Percentiles rank a stretch among this genome's conserved stretches.
Conservation (phyloP, 495 filamentous ascomycete genomes). For the Neurospora tetrasperma region DNA sequence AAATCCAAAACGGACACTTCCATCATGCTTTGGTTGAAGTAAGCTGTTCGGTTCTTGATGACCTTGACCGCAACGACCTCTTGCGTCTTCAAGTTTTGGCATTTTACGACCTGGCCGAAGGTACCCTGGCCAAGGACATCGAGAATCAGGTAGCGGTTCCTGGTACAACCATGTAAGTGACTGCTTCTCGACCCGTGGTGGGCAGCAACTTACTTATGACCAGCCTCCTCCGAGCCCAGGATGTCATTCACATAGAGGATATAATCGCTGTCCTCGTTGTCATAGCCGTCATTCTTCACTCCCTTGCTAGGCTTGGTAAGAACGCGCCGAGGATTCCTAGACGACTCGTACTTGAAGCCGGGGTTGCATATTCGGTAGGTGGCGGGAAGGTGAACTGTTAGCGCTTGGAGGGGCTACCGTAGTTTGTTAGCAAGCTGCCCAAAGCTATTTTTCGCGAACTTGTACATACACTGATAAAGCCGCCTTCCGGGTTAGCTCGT, state of each 20-base stretch:
- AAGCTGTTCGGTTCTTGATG: conserved; percentile 97
- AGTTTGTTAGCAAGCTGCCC: conserved; percentile 2
- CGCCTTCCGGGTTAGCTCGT: conserved; percentile 91
- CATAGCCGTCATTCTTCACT: conserved; percentile 96
- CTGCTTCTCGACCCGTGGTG: background rate
- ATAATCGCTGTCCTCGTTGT: conserved; percentile 99
- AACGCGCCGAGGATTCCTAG: conserved; percentile 91
- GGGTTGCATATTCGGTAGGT: conserved; percentile 99
- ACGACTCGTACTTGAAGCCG: conserved; percentile 96
- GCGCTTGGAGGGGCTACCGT: conserved; percentile 79
- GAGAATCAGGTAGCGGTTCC: conserved; percentile 95
- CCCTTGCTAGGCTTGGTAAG: conserved; percentile 99
- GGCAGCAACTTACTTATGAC: conserved; percentile 69
- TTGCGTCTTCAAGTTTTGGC: conserved; percentile 94
- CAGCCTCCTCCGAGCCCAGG: conserved; percentile 91
- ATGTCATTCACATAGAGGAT: conserved; percentile 99
- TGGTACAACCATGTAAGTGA: conserved; percentile 22
- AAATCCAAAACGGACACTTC: conserved; percentile 96
- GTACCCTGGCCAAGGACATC: conserved; percentile 98
- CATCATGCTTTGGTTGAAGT: conserved; percentile 99
- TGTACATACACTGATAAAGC: conserved; percentile 87
- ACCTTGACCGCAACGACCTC: conserved; percentile 99
- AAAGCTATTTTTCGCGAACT: background rate
- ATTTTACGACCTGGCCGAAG: conserved; percentile 99
- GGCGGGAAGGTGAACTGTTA: conserved; percentile 85